A percentile compares a stretch with the other conserved stretches of the same genome.
phyloP scores from a whole-genome alignment of 148 eudicot genomes.

The Chenopodium suecicum region DNA sequence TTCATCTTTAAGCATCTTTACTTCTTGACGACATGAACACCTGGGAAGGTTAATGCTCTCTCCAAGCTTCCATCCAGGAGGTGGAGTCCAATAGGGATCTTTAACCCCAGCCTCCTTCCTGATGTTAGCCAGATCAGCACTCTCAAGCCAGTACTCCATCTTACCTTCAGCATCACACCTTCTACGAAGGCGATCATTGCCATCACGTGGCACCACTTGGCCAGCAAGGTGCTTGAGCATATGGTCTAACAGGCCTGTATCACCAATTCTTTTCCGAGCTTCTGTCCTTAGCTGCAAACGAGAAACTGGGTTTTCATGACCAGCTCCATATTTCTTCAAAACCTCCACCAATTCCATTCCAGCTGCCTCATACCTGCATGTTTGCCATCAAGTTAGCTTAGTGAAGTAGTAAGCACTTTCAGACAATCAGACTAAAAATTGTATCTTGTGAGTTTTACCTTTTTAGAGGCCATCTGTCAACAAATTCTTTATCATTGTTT shows the following conservation, averaged over 20 bases:
- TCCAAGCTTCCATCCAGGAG: conserved; percentile 89
- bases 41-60: conserved; percentile 37
- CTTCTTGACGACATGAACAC: conserved; percentile 34
- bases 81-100: conserved; percentile 95
- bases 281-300: conserved; percentile 67
- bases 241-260: conserved; percentile 89
- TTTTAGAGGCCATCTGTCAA: conserved; percentile 37
- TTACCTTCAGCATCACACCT: conserved; percentile 78
- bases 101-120: conserved; percentile 72
- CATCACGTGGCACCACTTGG: conserved; percentile 67
- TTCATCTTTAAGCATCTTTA: conserved; percentile 37
- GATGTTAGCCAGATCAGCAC: conserved; percentile 62
- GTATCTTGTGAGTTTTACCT: conserved; percentile 21
- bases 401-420: conserved; percentile 4
- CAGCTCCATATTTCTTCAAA: conserved; percentile 63
- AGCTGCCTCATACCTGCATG: conserved; percentile 72
- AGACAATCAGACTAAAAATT: not conserved
- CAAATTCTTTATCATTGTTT: conserved; percentile 7
- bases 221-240: conserved; percentile 94
- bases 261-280: conserved; percentile 81
- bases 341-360: conserved; percentile 53
- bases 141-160: conserved; percentile 95
- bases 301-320: conserved; percentile 53
- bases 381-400: conserved; percentile 9
- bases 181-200: conserved; percentile 65